These are phyloP conservation scores for Nitzschia sp. DNA, from an alignment of 108 stramenopile species.

Conservation along the genomic window DNA sequence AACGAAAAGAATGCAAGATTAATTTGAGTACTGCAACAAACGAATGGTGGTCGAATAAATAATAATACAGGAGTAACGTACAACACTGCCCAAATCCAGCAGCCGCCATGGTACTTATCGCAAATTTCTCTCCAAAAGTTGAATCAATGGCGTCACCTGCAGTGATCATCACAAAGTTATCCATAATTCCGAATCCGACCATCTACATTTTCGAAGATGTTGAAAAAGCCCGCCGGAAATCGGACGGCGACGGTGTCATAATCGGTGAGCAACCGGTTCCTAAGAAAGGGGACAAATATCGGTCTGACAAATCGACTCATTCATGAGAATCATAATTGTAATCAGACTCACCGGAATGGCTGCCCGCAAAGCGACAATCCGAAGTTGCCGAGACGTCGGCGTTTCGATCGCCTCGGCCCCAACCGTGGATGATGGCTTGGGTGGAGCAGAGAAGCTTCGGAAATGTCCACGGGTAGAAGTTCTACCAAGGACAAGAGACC, in stretches of 20 bases:
- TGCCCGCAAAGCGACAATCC: conserved; percentile 44
- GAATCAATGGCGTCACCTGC: conserved; percentile 84
- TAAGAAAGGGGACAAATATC: neutral
- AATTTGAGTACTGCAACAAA: no score
- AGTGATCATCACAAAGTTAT: conserved; percentile 87
- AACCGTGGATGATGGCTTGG: neutral
- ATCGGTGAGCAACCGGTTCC: neutral
- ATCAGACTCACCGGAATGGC: no score
- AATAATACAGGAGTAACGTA: no score
- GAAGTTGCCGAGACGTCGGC: conserved; percentile 49
- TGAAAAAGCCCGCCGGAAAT: neutral
- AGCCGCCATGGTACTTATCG: conserved; percentile 82
- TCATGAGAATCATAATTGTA: no score
- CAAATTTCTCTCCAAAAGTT: conserved; percentile 73
- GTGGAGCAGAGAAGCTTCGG: neutral
- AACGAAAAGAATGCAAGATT: no score
- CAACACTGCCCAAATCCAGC: conserved; percentile 75
- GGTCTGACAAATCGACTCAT: no score
- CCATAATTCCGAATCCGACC: conserved; percentile 88
- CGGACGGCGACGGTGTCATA: neutral
- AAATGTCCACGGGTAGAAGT: neutral
- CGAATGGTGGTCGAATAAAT: no score
- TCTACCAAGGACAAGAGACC: neutral
- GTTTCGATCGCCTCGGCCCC: neutral
- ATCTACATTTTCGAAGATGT: conserved; percentile 25